Evolutionary conservation across 805 yeast species (phyloP).

Genomic region (Sugiyamaella chiloensis): DNA sequence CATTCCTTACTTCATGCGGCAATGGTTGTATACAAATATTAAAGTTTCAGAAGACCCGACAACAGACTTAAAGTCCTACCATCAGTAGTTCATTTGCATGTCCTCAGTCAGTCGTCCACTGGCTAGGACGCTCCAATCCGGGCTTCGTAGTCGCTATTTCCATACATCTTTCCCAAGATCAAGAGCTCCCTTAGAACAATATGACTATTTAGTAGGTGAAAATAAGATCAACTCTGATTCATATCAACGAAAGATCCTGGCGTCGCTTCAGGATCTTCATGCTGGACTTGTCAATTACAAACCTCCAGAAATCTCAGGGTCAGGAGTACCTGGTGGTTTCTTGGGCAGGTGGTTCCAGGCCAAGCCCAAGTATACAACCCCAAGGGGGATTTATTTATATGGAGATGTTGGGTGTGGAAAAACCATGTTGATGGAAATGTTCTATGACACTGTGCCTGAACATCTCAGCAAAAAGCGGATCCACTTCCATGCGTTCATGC

Average conservation of each 20-base stretch:
- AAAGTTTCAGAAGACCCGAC: no score
- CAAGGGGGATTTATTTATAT: slow-evolving; percentile 83
- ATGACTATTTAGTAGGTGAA: slow-evolving; percentile 32
- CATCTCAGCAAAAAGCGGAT: slow-evolving; percentile 75
- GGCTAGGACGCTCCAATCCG: no score
- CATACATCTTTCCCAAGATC: not conserved
- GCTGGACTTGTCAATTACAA: slow-evolving; percentile 48
- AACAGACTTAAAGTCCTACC: no score
- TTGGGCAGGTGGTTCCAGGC: slow-evolving; percentile 29
- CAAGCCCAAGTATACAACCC: slow-evolving; percentile 34
- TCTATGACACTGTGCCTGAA: slow-evolving; percentile 76
- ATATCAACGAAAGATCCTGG: slow-evolving; percentile 72
- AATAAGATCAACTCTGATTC: slow-evolving; percentile 57
- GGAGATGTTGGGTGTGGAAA: slow-evolving; percentile 99
- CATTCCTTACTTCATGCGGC: no score
- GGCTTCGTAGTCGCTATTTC: not conserved
- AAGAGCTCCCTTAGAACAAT: slow-evolving; percentile 32
- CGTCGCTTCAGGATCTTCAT: slow-evolving; percentile 59
- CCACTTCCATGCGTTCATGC: slow-evolving; percentile 98
- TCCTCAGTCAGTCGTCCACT: no score
- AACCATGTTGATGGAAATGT: slow-evolving; percentile 96
- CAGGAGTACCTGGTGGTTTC: slow-evolving; percentile 34
- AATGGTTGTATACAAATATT: no score
- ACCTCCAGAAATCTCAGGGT: slow-evolving; percentile 60
- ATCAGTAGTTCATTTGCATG: not conserved